phyloP scores from a whole-genome alignment of 495 filamentous ascomycete species.

The Podospora anserina region DNA sequence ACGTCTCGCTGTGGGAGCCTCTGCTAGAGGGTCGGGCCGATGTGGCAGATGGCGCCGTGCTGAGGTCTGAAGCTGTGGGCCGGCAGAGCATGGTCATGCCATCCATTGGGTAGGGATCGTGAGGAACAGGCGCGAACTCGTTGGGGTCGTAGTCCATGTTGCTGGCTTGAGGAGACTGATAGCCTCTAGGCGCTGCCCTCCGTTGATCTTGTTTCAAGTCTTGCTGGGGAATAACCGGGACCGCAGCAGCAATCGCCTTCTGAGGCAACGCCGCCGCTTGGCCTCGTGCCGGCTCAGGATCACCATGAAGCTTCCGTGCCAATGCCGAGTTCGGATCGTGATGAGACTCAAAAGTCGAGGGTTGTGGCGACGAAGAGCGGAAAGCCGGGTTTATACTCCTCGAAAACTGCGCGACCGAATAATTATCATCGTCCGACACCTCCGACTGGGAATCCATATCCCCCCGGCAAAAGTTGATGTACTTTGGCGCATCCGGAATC shows the following conservation, averaged over 20 bases:
- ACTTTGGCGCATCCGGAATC: slow-evolving; percentile 94
- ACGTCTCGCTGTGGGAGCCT: slow-evolving; percentile 90
- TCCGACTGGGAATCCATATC: slow-evolving; percentile 82
- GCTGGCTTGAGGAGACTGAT: slow-evolving; percentile 29
- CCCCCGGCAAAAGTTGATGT: slow-evolving; percentile 96
- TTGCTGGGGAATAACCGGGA: slow-evolving; percentile 22
- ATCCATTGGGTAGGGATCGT: slow-evolving; percentile 92
- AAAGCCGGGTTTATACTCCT: slow-evolving; percentile 92
- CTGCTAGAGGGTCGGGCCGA: slow-evolving; percentile 77
- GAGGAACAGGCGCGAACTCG: slow-evolving; percentile 68
- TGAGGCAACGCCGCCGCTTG: slow-evolving; percentile 52
- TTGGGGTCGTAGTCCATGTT: slow-evolving; percentile 51
- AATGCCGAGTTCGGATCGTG: slow-evolving; percentile 74
- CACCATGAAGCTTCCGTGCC: slow-evolving; percentile 57
- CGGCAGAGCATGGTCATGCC: slow-evolving; percentile 99
- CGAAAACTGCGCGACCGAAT: slow-evolving; percentile 92
- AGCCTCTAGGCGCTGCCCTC: slow-evolving; percentile 16
- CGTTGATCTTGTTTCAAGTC: slow-evolving; percentile 19
- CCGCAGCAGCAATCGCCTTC: slow-evolving; percentile 45
- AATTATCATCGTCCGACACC: slow-evolving; percentile 76
- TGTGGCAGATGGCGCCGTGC: slow-evolving; percentile 61
- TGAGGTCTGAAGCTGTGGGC: slow-evolving; percentile 79
- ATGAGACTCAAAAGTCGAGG: slow-evolving; percentile 82
- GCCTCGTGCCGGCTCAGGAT: slow-evolving; percentile 46
- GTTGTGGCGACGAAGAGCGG: slow-evolving; percentile 79